A percentile compares a stretch with the other conserved stretches of the same genome.
These are phyloP conservation scores for Pluteus cervinus DNA, from an alignment of 768 basidiomycete genomes.

Conservation along the genomic window DNA sequence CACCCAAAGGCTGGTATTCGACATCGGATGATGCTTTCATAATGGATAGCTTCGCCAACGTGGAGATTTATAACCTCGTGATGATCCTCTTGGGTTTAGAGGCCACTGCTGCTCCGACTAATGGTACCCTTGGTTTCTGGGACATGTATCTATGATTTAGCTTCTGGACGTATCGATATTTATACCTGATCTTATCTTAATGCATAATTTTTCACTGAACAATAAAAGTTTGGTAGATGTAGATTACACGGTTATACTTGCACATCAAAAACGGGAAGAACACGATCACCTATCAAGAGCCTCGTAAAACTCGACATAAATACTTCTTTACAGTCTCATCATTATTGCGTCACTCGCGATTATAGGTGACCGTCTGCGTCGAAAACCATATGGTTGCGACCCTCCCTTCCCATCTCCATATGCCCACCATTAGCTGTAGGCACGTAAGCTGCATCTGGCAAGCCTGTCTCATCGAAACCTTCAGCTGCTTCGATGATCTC, in stretches of 20 bases:
- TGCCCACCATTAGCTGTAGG: constrained; percentile 62
- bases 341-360: no score
- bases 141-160: constrained; percentile 55
- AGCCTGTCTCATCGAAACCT: constrained; percentile 79
- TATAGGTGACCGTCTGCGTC: constrained; percentile 56
- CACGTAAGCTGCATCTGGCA: constrained; percentile 77
- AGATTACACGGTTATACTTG: no score
- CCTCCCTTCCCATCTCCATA: constrained; percentile 36
- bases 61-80: constrained; percentile 81
- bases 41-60: constrained; percentile 80
- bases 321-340: no score
- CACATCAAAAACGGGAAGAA: no score
- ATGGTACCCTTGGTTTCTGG: constrained; percentile 84
- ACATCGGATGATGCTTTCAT: constrained; percentile 59
- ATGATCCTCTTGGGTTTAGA: constrained; percentile 68
- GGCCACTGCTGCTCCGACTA: constrained; percentile 49
- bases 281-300: no score
- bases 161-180: constrained; percentile 2
- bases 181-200: no score
- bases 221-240: no score
- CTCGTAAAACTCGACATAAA: no score
- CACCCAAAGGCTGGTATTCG: constrained; percentile 62
- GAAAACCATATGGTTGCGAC: constrained; percentile 59
- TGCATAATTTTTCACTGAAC: no score
- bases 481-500: constrained; percentile 97